Conservation (phyloP, 192 early-diverging fungal genomes). For the Chytriomyces sp. region DNA sequence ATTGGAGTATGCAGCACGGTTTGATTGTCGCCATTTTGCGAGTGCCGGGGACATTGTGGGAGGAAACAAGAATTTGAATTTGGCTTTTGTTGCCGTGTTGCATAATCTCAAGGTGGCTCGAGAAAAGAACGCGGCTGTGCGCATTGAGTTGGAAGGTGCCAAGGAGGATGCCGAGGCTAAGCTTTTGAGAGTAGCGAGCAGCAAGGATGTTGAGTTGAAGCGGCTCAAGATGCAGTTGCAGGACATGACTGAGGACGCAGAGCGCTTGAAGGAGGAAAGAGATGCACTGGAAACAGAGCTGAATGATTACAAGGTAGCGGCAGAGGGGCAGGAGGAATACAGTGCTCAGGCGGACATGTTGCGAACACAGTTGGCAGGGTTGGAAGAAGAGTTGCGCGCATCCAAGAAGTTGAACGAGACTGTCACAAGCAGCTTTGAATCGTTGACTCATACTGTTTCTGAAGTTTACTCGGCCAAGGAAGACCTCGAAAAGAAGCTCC, state of each 20-base stretch:
- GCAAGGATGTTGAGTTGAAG: conserved; percentile 16
- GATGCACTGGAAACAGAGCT: conserved; percentile 6
- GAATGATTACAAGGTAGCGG: conserved; percentile 3
- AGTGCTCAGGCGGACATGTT: conserved; percentile 8
- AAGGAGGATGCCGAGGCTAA: conserved; percentile 27
- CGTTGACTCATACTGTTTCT: neutral
- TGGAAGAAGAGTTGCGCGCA: conserved; percentile 17
- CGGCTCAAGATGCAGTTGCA: neutral
- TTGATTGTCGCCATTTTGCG: conserved; percentile 46
- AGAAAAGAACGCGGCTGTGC: neutral
- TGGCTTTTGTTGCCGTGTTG: conserved; percentile 47
- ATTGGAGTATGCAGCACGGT: conserved; percentile 34
- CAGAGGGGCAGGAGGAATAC: conserved; percentile 3
- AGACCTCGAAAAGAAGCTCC: neutral
- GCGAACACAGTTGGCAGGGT: neutral
- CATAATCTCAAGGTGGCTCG: conserved; percentile 37
- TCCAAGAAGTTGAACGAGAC: neutral
- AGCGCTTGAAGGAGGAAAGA: neutral
- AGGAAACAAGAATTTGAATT: conserved; percentile 47
- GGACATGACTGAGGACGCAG: conserved; percentile 16
- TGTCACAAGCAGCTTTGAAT: conserved; percentile 5
- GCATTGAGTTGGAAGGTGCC: conserved; percentile 17
- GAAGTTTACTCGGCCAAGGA: neutral
- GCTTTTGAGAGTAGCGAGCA: neutral
- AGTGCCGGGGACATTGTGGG: conserved; percentile 39